Percentiles rank a stretch among this genome's conserved stretches.
Evolutionary conservation across 176 grass and related monocot genomes (phyloP).

Genomic region (Tillandsia fasciculata): DNA sequence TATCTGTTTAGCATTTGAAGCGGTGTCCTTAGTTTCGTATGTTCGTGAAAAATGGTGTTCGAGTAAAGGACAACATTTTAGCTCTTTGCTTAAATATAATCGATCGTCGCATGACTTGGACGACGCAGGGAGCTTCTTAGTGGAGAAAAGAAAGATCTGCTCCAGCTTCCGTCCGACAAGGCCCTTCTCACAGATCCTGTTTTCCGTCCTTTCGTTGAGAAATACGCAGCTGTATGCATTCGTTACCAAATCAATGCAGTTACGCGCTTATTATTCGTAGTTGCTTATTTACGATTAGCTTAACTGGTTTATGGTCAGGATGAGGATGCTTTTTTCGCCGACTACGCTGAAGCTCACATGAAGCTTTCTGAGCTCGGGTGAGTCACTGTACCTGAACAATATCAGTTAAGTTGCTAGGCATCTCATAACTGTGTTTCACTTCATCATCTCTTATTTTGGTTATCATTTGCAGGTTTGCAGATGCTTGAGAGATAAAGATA

Average conservation of each 20-base stretch:
- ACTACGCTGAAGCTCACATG: constrained; percentile 70
- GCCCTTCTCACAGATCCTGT: constrained; percentile 50
- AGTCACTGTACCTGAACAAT: not conserved
- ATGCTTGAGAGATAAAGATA: not conserved
- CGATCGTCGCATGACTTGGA: not conserved
- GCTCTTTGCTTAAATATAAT: too few relatives aligned
- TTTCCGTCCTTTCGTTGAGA: constrained; percentile 75
- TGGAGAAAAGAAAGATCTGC: constrained; percentile 65
- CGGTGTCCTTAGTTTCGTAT: too few relatives aligned
- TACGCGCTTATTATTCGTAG: not conserved
- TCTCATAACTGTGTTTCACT: not conserved
- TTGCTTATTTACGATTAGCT: not conserved
- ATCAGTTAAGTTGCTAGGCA: not conserved
- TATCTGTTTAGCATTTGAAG: not conserved
- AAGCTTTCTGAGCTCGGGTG: constrained; percentile 87
- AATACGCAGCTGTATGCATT: constrained; percentile 56
- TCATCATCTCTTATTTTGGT: not conserved
- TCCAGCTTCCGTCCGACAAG: constrained; percentile 77
- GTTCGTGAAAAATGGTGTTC: too few relatives aligned
- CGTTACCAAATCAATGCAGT: not conserved
- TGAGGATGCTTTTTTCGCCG: constrained; percentile 78
- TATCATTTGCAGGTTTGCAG: not conserved
- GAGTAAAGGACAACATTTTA: too few relatives aligned
- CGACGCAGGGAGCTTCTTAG: constrained; percentile 49
- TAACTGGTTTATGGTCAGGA: constrained; percentile 27